These are phyloP conservation scores for Thozetella sp. DNA, from an alignment of 495 filamentous ascomycete genomes.

Conservation along the genomic window DNA sequence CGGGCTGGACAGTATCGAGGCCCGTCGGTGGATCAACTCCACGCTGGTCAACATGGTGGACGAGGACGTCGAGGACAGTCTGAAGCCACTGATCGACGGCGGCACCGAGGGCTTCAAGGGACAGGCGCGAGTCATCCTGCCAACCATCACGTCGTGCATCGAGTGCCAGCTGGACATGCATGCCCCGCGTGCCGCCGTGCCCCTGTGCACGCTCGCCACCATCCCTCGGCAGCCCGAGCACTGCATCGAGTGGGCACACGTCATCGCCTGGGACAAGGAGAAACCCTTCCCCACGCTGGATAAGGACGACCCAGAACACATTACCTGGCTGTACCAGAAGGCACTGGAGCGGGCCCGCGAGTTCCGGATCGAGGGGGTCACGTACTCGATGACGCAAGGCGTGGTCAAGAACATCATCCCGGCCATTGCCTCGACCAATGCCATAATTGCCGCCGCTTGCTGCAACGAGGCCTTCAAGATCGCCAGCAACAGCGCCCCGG, in stretches of 20 bases:
- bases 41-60: conserved; percentile 90
- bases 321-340: conserved; percentile 93
- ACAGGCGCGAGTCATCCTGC: conserved; percentile 89
- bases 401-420: conserved; percentile 99
- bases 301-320: conserved; percentile 95
- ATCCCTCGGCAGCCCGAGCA: conserved; percentile 98
- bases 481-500: conserved; percentile 76
- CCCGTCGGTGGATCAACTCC: conserved; percentile 96
- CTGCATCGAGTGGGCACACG: conserved; percentile 98
- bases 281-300: conserved; percentile 71
- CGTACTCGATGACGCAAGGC: conserved; percentile 95
- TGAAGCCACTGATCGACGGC: conserved; percentile 94
- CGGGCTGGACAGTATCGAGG: conserved; percentile 97
- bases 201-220: conserved; percentile 93
- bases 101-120: conserved; percentile 99
- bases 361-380: conserved; percentile 91
- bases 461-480: conserved; percentile 98
- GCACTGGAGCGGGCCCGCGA: conserved; percentile 78
- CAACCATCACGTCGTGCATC: conserved; percentile 91
- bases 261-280: conserved; percentile 70
- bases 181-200: conserved; percentile 89
- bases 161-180: conserved; percentile 99
- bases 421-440: conserved; percentile 96
- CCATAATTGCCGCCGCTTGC: conserved; percentile 91
- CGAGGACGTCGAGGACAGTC: conserved; percentile 63